Evolutionary conservation across 139 green algal genomes (phyloP), one percentile per base, ranked within the genome.

Genomic region (Raphidocelis subcapitata): DNA sequence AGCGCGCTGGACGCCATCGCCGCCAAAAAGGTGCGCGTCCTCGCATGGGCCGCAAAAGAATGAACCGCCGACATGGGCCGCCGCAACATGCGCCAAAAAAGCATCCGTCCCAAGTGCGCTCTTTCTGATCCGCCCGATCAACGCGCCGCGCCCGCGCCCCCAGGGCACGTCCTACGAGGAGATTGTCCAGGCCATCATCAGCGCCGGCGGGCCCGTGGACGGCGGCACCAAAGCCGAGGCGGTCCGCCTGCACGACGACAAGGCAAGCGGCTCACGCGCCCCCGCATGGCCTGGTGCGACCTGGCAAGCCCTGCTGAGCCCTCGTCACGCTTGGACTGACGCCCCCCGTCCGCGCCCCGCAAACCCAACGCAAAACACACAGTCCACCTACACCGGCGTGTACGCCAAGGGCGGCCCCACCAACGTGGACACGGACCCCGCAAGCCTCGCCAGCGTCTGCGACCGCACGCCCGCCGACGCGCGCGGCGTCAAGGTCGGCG

Each of bases 231-330:
- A 81, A 60, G 73, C 78, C 29, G 81, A 88, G 26, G 79, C 67
- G 26, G 77, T 86, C 31, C 84, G 84, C 52, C 85, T 86, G 59
- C 86, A 91, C 44, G 86, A 91, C 62, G 86, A 89, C 79, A 85
- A 85, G 72, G 63, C 44, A 44, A 61, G 46, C 2, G 41, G 35
- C 35, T n/a, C n/a, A n/a, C n/a, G n/a, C n/a, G n/a, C n/a, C n/a
- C n/a, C n/a, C n/a, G n/a, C n/a, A n/a, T n/a, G n/a, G n/a, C n/a
- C n/a, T n/a, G n/a, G n/a, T n/a, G n/a, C n/a, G n/a, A n/a, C n/a
- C n/a, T n/a, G n/a, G n/a, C n/a, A n/a, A n/a, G n/a, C n/a, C n/a
- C n/a, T n/a, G n/a, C n/a, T n/a, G n/a, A n/a, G n/a, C n/a, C n/a
- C n/a, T n/a, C n/a, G n/a, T n/a, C n/a, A n/a, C n/a, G n/a, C n/a